phyloP scores from a whole-genome alignment of 371 early-diverging fungal genomes.

The Syncephalastrum sp. region DNA sequence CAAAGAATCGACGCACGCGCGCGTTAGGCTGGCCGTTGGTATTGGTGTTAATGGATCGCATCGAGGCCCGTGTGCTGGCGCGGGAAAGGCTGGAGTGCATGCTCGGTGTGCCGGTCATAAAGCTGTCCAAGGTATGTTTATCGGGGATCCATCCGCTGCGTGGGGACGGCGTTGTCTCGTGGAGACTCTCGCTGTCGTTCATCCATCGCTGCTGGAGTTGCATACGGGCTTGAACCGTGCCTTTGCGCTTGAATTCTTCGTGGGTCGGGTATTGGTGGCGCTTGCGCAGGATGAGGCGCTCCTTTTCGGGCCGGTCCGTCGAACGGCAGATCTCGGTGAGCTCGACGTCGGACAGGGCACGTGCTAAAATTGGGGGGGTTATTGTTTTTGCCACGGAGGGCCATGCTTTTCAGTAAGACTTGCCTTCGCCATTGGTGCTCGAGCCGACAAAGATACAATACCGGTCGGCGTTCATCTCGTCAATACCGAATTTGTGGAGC shows the following conservation, averaged over 20 bases:
- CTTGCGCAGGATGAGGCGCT: conserved; percentile 76
- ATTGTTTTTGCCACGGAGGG: background rate
- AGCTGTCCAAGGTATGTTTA: conserved; percentile 24
- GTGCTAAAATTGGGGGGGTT: conserved; percentile 34
- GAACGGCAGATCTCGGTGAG: conserved; percentile 70
- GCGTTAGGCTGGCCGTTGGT: conserved; percentile 15
- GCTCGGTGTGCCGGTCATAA: conserved; percentile 24
- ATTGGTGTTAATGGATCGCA: conserved; percentile 1
- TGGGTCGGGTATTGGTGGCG: conserved; percentile 66
- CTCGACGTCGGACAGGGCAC: conserved; percentile 70
- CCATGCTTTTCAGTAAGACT: background rate
- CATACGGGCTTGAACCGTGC: conserved; percentile 38
- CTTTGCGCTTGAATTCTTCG: conserved; percentile 58
- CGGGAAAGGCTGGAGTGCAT: conserved; percentile 4
- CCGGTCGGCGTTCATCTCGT: conserved; percentile 52
- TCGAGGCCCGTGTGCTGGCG: background rate
- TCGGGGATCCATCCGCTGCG: conserved; percentile 21
- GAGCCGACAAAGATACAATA: conserved; percentile 66
- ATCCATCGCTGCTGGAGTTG: conserved; percentile 14
- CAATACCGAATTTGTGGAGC: conserved; percentile 67
- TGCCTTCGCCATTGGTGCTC: conserved; percentile 62
- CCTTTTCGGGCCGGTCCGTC: conserved; percentile 66
- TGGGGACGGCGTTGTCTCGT: background rate
- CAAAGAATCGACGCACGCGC: conserved; percentile 66
- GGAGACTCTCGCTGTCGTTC: background rate